Evolutionary conservation across 805 yeast genomes (phyloP), one percentile per base, ranked within the genome.

Genomic region (Saccharomycopsis babjevae): DNA sequence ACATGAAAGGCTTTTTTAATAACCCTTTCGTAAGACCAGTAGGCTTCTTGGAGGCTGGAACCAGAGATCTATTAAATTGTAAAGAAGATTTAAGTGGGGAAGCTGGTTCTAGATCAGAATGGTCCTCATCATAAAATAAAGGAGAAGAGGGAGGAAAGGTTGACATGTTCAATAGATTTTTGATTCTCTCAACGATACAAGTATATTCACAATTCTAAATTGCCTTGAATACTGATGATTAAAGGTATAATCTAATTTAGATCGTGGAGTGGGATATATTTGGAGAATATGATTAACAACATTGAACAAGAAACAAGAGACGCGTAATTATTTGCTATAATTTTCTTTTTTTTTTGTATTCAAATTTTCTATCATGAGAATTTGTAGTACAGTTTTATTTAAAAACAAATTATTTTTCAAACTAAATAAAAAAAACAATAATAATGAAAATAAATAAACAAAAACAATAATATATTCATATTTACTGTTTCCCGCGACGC

Each of bases 71-170:
- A 11, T 25, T 25, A 11, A 22, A 15, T 2, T 46, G 52, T 22
- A 22, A 46, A 7, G 52, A 46, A 25, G 52, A 46, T n/a, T 46
- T 46, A 15, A 46, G 22, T 22, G 52, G 52, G 16, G 52, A 46
- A 46, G 52, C 28, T 8, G 52, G 32, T 46, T 38, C 34, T 8
- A 52, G 36, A 39, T 42, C 57, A 34, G 57, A 50, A 25, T 46
- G 42, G 36, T 54, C 54, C 13, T 55, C 57, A 16, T 61, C 58
- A 36, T 50, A 55, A 43, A 43, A 57, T 15, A 61, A 40, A 3
- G 63, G 63, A 2, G 61, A 57, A 4, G 61, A 57, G 7, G 63
- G 63, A 4, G 63, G 59, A n/a, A 52, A 52, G 28, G 56, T 40
- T 8, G 50, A 54, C 56, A 34, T 34, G 3, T 54, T 54, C 28